Conservation (phyloP, 805 yeast species). For the Metschnikowia orientalis region DNA sequence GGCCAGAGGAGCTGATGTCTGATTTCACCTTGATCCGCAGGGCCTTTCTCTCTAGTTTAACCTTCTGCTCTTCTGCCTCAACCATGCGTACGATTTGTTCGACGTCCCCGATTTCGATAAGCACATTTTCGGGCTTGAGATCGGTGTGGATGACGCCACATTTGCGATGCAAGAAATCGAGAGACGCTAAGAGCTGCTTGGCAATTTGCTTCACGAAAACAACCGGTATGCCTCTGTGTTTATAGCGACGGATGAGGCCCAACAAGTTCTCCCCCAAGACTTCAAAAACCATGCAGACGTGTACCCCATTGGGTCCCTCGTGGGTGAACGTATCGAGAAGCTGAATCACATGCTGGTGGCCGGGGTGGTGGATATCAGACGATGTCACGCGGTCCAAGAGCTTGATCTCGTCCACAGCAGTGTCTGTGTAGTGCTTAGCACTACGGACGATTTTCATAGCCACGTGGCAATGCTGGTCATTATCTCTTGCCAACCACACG, state of each 20-base stretch:
- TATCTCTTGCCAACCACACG: conserved; percentile 61
- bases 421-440: conserved; percentile 49
- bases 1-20: conserved; percentile 3
- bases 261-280: conserved; percentile 58
- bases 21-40: conserved; percentile 16
- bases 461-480: conserved; percentile 53
- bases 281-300: conserved; percentile 64
- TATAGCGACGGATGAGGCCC: conserved; percentile 47
- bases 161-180: conserved; percentile 51
- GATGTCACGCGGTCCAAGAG: conserved; percentile 64
- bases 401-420: conserved; percentile 65
- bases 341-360: conserved; percentile 49
- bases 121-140: conserved; percentile 18
- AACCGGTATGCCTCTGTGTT: conserved; percentile 42
- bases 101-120: conserved; percentile 70
- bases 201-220: conserved; percentile 52
- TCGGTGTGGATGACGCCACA: conserved; percentile 51
- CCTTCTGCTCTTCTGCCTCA: conserved; percentile 53
- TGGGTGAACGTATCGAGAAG: conserved; percentile 54
- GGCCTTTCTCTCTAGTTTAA: conserved; percentile 29
- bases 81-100: conserved; percentile 69
- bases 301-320: conserved; percentile 59
- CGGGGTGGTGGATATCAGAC: conserved; percentile 37
- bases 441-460: conserved; percentile 62
- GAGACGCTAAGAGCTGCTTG: conserved; percentile 52